phyloP scores from a whole-genome alignment of 1,284 basidiomycete species.

The Leccinum griseonigrum region DNA sequence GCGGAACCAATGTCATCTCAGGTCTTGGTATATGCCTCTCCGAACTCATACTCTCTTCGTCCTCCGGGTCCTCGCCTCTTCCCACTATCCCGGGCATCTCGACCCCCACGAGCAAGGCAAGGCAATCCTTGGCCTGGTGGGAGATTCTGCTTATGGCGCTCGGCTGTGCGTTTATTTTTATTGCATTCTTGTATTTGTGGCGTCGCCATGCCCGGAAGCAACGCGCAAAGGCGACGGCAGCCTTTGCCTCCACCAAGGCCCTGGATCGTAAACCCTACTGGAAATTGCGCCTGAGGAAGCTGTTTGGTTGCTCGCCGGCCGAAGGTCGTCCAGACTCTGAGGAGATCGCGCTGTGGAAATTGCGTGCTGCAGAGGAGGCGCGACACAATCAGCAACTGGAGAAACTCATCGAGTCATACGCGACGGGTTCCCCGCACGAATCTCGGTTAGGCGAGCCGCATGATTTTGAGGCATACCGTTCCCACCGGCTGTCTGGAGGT shows the following conservation, averaged over 20 bases:
- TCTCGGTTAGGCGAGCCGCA: conserved; percentile 20
- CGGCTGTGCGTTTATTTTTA: conserved; percentile 74
- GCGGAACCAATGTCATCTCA: conserved; percentile 51
- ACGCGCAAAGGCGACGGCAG: conserved; percentile 60
- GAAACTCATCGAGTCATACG: conserved; percentile 51
- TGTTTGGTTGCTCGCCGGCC: conserved; percentile 50
- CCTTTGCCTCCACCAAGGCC: conserved; percentile 61
- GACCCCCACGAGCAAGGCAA: conserved; percentile 34
- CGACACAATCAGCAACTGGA: conserved; percentile 49
- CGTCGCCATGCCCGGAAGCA: conserved; percentile 65
- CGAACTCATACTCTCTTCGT: conserved; percentile 54
- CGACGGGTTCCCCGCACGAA: conserved; percentile 33
- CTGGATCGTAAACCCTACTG: conserved; percentile 48
- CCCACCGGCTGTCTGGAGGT: conserved; percentile 42
- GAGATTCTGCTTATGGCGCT: conserved; percentile 78
- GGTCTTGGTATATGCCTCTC: conserved; percentile 77
- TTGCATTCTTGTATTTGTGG: conserved; percentile 63
- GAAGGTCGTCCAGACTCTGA: conserved; percentile 34
- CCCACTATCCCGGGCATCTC: conserved; percentile 60
- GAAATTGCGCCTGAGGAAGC: conserved; percentile 50
- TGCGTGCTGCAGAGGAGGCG: conserved; percentile 48
- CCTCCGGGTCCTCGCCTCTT: conserved; percentile 44
- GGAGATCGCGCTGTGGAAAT: conserved; percentile 43
- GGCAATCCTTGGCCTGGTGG: conserved; percentile 64
- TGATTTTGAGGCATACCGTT: conserved; percentile 30